Evolutionary conservation across 2,329 filamentous ascomycete genomes (phyloP), one percentile per base, ranked within the genome.

Genomic region (Aspergillus glaucus): DNA sequence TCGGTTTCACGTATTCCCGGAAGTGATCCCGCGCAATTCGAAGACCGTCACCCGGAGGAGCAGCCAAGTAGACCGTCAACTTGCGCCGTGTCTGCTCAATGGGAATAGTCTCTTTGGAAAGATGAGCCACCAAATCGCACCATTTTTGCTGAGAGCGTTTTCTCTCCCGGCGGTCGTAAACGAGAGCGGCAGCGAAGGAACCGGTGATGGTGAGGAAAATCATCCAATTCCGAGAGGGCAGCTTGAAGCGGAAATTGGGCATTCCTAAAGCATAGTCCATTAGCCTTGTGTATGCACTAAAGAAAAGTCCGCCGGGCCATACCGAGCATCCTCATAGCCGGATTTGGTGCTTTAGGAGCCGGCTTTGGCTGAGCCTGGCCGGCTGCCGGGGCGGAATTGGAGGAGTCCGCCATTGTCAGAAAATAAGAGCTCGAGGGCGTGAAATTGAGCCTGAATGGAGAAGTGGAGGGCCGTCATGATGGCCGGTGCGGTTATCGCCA

Each of bases 161-260:
- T 76, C 92, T 95, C 73, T 97, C 86, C 51, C 88, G 85, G 63
- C 88, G 88, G 71, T 98, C 93, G 76, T 98, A 96, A 64, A 93
- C 80, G 48, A 97, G 79, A 46, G 89, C 87, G 14, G 81, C 83
- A 5, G 88, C 82, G 64, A 95, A 86, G 43, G 87, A 81, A 46
- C 85, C 85, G 9, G 86, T 85, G 48, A 97, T 69, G 43, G 86
- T 78, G 70, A 91, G 83, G 74, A 98, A 98, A 62, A 98, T 96
- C 72, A 93, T 82, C 93, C 93, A 98, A 68, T 97, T 97, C 53
- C 93, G 87, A 15, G 92, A 97, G 6, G 93, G 93, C 15, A 98
- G 82, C 69, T 84, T 89, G 59, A 84, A 79, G 51, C 87, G 86
- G 52, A 96, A 81, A 57, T 85, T 87, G 45, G 92, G 92, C 50